phyloP scores from a whole-genome alignment of 371 early-diverging fungal species.

The Mortierella sp. region DNA sequence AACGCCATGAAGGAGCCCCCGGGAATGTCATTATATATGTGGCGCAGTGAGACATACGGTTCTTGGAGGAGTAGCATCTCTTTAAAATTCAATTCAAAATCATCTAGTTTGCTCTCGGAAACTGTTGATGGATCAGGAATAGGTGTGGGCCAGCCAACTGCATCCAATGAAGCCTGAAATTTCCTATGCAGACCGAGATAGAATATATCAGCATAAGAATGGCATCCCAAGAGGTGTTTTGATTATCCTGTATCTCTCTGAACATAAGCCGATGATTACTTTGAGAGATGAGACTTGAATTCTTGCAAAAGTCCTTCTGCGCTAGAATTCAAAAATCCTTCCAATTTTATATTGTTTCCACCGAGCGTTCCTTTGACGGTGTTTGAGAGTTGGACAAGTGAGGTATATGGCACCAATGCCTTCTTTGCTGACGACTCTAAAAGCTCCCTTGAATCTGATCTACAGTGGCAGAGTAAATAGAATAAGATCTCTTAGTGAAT shows the following conservation, averaged over 20 bases:
- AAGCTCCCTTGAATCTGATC: slow-evolving; percentile 26
- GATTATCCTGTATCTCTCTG: not conserved
- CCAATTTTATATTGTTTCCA: slow-evolving; percentile 33
- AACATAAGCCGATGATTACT: slow-evolving; percentile 32
- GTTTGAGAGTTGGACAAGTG: slow-evolving; percentile 58
- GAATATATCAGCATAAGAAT: no score
- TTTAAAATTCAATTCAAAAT: slow-evolving; percentile 60
- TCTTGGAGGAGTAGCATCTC: slow-evolving; percentile 61
- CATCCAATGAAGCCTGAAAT: slow-evolving; percentile 61
- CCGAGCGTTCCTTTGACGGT: slow-evolving; percentile 19
- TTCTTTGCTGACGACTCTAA: slow-evolving; percentile 56
- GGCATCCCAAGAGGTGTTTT: no score
- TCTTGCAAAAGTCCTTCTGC: slow-evolving; percentile 57
- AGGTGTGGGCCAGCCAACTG: slow-evolving; percentile 67
- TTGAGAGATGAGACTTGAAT: slow-evolving; percentile 56
- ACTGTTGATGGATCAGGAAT: slow-evolving; percentile 60
- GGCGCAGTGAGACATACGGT: slow-evolving; percentile 47
- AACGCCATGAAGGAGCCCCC: no score
- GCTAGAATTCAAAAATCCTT: slow-evolving; percentile 41
- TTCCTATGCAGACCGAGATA: slow-evolving; percentile 44
- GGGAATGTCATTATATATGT: not conserved
- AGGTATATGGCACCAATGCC: slow-evolving; percentile 59
- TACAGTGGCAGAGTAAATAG: not conserved
- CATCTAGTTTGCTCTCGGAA: slow-evolving; percentile 52
- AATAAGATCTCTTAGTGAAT: not conserved